Evolutionary conservation across 2,329 filamentous ascomycete genomes (phyloP).

Genomic region (Cordyceps cicadae): DNA sequence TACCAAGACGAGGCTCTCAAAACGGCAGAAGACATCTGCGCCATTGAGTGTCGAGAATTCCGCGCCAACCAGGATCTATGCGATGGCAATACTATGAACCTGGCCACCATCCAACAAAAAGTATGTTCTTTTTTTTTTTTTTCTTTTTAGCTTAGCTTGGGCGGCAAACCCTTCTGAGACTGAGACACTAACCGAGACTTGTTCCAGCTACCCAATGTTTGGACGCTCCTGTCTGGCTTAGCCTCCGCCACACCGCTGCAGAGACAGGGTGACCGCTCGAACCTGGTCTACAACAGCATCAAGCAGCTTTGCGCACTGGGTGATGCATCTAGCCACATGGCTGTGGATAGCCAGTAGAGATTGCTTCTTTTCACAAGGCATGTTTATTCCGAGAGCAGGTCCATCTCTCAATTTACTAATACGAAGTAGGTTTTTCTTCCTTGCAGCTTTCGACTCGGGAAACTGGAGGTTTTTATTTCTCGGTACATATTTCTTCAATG

Average conservation of each 20-base stretch:
- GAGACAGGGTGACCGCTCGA: conserved; percentile 12
- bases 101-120: conserved; percentile 12
- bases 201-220: conserved; percentile 12
- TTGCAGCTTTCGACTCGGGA: not conserved
- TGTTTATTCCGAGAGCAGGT: not conserved
- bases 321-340: conserved; percentile 4
- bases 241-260: conserved; percentile 11
- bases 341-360: conserved; percentile 2
- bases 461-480: not conserved
- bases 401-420: not conserved
- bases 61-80: not conserved
- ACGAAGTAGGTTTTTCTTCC: not conserved
- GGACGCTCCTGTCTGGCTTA: conserved; percentile 11
- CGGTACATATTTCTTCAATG: not conserved
- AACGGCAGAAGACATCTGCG: conserved; percentile 15
- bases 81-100: not conserved
- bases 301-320: conserved; percentile 13
- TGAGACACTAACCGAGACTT: conserved; percentile 9
- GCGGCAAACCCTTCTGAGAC: not conserved
- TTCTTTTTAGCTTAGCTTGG: not conserved
- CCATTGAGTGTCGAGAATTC: conserved; percentile 11
- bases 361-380: not conserved
- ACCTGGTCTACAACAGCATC: conserved; percentile 12
- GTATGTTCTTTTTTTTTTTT: not conserved
- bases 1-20: conserved; percentile 23